phyloP scores from a whole-genome alignment of 352 stramenopile species.

The Saprolegnia diclina region DNA sequence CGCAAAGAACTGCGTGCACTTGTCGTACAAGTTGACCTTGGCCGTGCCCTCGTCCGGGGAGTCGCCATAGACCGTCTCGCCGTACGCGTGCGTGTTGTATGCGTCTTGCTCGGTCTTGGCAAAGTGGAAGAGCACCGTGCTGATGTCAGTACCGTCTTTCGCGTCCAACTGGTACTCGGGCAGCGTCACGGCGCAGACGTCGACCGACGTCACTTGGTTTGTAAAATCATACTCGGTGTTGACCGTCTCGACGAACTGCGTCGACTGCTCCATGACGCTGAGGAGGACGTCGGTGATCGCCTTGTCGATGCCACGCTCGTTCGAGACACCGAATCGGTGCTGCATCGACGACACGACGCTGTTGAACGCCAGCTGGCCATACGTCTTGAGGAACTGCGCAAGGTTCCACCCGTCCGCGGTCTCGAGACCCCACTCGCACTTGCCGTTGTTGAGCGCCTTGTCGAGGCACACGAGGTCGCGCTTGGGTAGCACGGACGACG shows the following conservation, averaged over 20 bases:
- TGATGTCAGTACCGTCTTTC: not conserved
- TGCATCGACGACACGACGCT: not conserved
- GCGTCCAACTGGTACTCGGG: not conserved
- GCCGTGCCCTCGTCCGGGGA: no score
- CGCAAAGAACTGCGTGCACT: not conserved
- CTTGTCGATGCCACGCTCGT: not conserved
- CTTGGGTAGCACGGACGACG: not conserved
- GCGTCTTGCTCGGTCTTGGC: not conserved
- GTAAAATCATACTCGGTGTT: slow-evolving; percentile 5
- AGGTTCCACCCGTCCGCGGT: not conserved
- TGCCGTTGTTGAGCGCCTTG: slow-evolving; percentile 2
- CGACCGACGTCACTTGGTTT: not conserved
- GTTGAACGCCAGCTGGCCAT: not conserved
- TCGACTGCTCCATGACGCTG: not conserved
- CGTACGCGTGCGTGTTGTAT: not conserved
- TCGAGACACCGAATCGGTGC: not conserved
- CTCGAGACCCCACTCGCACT: slow-evolving; percentile 4
- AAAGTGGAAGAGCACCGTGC: not conserved
- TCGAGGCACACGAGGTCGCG: slow-evolving; percentile 1
- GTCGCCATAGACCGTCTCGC: not conserved
- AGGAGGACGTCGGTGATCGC: not conserved
- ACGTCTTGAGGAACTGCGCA: not conserved
- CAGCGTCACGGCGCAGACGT: not conserved
- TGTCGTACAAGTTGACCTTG: not conserved
- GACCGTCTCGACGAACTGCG: not conserved